phyloP scores from a whole-genome alignment of 2,329 filamentous ascomycete genomes.

The Rutstroemia sp. region DNA sequence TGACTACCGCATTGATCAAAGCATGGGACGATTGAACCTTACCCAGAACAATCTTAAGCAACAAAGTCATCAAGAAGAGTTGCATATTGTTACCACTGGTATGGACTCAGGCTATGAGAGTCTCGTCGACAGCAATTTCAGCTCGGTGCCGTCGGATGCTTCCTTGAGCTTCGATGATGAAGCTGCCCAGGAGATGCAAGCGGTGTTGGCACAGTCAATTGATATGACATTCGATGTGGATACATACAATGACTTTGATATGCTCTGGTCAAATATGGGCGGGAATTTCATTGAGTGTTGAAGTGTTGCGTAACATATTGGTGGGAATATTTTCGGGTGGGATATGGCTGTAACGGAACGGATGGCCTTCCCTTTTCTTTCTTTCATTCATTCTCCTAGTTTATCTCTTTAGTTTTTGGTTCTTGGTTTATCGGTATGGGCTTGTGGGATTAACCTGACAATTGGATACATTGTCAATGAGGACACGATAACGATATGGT shows the following conservation, averaged over 20 bases:
- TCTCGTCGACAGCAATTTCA: slow-evolving; percentile 3
- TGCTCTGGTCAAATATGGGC: slow-evolving; percentile 9
- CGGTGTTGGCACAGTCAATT: slow-evolving; percentile 11
- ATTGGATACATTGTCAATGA: background rate
- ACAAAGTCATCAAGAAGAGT: background rate
- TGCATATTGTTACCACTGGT: slow-evolving; percentile 3
- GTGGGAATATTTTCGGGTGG: background rate
- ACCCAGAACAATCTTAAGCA: background rate
- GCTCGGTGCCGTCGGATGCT: background rate
- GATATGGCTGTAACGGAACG: background rate
- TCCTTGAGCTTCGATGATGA: slow-evolving; percentile 9
- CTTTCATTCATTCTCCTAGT: background rate
- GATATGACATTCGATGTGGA: slow-evolving; percentile 13
- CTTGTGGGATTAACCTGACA: background rate
- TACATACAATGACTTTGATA: slow-evolving; percentile 11
- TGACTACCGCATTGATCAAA: slow-evolving; percentile 15
- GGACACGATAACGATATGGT: background rate
- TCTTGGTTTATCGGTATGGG: background rate
- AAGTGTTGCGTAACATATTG: slow-evolving; percentile 28
- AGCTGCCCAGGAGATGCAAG: slow-evolving; percentile 7
- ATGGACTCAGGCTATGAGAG: slow-evolving; percentile 7
- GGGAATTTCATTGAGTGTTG: slow-evolving; percentile 2
- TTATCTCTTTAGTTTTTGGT: background rate
- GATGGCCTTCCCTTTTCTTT: background rate
- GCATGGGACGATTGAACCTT: background rate